These are phyloP conservation scores for Dryas drummondii DNA, from an alignment of 306 rosid species.

Conservation along the genomic window DNA sequence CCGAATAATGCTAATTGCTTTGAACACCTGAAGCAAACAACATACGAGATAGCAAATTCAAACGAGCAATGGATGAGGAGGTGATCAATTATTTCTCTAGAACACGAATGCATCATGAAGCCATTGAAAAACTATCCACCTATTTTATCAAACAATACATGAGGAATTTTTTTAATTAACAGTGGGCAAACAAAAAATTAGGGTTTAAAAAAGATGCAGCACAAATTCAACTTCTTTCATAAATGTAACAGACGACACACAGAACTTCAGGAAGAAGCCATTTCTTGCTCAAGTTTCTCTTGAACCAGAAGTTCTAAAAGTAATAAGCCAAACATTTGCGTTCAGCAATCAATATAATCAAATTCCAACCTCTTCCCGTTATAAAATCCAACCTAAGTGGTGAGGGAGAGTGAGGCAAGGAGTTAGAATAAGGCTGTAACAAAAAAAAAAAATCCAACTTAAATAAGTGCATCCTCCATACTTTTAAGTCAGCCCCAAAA, in stretches of 20 bases:
- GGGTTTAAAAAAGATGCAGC: not conserved
- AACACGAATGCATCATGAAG: not conserved
- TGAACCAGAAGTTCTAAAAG: not conserved
- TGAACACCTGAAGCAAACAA: not conserved
- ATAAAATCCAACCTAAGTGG: not conserved
- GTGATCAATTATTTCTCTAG: not conserved
- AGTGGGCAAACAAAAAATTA: not conserved
- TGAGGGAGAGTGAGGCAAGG: too few relatives aligned
- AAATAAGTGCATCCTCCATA: not conserved
- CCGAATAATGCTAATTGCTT: not conserved
- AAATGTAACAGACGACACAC: too few relatives aligned
- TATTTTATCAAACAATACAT: not conserved
- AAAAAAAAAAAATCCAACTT: not conserved
- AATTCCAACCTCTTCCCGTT: not conserved
- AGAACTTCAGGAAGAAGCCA: not conserved
- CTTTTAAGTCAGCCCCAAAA: not conserved
- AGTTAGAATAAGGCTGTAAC: too few relatives aligned
- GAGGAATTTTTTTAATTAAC: not conserved
- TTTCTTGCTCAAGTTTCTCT: not conserved
- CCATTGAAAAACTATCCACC: not conserved
- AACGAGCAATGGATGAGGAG: not conserved
- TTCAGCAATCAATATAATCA: not conserved
- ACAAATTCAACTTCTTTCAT: not conserved
- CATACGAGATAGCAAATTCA: not conserved
- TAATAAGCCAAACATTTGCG: not conserved